Conservation (phyloP, 305 asterid genomes). For the Nicotiana rustica region DNA sequence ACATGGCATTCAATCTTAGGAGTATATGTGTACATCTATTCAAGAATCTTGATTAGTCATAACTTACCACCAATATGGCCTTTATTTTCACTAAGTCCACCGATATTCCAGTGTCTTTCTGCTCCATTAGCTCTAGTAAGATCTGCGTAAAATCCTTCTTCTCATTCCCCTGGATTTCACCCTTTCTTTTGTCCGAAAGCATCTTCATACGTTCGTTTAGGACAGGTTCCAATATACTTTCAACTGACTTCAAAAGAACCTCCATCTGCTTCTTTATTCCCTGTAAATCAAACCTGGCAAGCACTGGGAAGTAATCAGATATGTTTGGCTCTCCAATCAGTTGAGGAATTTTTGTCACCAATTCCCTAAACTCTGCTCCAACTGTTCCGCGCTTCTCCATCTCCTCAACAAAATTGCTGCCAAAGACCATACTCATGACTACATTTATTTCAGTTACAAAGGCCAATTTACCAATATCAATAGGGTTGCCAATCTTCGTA, state of each 20-base stretch:
- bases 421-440: constrained; percentile 48
- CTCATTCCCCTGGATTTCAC: background rate
- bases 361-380: constrained; percentile 51
- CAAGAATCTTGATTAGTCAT: too few relatives aligned
- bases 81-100: constrained; percentile 35
- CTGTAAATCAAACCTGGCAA: too few relatives aligned
- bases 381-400: constrained; percentile 2
- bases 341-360: constrained; percentile 46
- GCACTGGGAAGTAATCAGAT: constrained; percentile 41
- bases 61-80: constrained; percentile 40
- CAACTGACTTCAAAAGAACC: constrained; percentile 42
- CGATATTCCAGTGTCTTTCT: constrained; percentile 1
- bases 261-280: constrained; percentile 34
- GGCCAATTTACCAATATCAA: constrained; percentile 62
- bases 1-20: too few relatives aligned
- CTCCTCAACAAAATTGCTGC: background rate
- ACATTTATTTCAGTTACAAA: constrained; percentile 58
- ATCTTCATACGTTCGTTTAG: constrained; percentile 37
- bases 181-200: background rate
- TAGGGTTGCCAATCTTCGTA: constrained; percentile 36
- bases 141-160: constrained; percentile 43
- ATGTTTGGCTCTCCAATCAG: constrained; percentile 57
- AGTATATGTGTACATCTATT: too few relatives aligned
- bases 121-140: background rate
- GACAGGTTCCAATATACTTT: constrained; percentile 44